Evolutionary conservation across 2,329 filamentous ascomycete genomes (phyloP).

Genomic region (Colletotrichum melonis): DNA sequence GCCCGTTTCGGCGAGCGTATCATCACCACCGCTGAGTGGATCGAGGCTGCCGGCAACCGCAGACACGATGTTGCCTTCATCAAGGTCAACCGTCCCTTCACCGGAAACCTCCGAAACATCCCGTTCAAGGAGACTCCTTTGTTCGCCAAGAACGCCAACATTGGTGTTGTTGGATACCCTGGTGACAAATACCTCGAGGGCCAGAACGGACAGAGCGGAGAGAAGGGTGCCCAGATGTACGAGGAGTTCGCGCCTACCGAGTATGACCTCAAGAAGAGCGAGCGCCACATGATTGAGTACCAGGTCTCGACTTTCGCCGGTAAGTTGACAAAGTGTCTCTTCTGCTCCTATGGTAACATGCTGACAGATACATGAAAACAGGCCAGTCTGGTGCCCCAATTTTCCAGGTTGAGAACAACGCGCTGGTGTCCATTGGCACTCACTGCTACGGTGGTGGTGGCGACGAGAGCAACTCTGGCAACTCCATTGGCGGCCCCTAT

Average conservation of each 20-base stretch:
- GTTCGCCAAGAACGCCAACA: background rate
- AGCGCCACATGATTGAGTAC: conserved; percentile 45
- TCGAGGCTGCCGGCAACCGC: conserved; percentile 29
- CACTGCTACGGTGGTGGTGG: conserved; percentile 42
- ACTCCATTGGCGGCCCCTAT: conserved; percentile 36
- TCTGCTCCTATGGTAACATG: background rate
- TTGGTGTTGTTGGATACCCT: conserved; percentile 50
- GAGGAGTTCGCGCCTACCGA: conserved; percentile 41
- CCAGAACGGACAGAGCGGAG: background rate
- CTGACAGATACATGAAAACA: conserved; percentile 3
- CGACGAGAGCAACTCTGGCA: conserved; percentile 41
- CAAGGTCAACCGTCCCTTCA: conserved; percentile 40
- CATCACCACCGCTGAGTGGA: conserved; percentile 40
- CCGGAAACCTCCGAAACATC: conserved; percentile 39
- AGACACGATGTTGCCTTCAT: conserved; percentile 42
- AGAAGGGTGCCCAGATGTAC: conserved; percentile 48
- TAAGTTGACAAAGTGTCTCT: conserved; percentile 27
- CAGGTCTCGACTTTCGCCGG: conserved; percentile 43
- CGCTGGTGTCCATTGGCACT: conserved; percentile 40
- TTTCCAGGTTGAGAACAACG: conserved; percentile 29
- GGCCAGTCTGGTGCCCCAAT: conserved; percentile 44
- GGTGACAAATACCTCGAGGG: conserved; percentile 40
- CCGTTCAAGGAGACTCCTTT: conserved; percentile 36
- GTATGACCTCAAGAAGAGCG: conserved; percentile 39
- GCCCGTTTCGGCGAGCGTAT: conserved; percentile 37